Evolutionary conservation across 1,139 yeast genomes (phyloP), one percentile per base, ranked within the genome.

Genomic region (Torulaspora pretoriensis): DNA sequence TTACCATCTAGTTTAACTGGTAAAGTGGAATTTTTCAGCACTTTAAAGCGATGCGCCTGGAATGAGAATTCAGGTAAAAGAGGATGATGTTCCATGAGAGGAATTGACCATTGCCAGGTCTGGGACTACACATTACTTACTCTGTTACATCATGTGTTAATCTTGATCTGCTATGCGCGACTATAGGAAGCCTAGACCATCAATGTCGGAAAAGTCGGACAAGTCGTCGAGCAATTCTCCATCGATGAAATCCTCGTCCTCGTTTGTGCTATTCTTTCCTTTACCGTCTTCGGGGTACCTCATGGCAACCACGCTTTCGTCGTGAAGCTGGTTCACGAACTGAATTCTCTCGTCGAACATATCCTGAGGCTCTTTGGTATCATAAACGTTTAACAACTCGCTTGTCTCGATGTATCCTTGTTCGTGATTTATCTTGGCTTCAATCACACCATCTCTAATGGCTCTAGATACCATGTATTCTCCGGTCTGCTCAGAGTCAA

Each of bases 391-490:
- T 58, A 81, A 70, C 45, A 88, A 73, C 65, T 90, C 97, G 56
- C 81, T 83, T 30, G 95, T 84, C 69, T 89, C 92, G 87, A 94
- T 89, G 64, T 72, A 90, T 1, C 97, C 97, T 54, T 80, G 75
- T 64, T 87, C 89, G 68, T 90, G 97, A 63, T 92, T 87, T 55
- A 94, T 84, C 43, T 81, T 80, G 3, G 98, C 98, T 61, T 92
- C 98, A 65, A 94, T 88, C 42, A 94, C 98, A 45, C 96, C 97
- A 65, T 94, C 99, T 61, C 96, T 81, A 50, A 94, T 92, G 28
- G 97, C 95, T 70, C 94, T 92, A 31, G 96, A 87, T 28, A 92
- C 96, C 64, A 92, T 90, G 65, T 92, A 94, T 69, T 94, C 99
- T 1, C 97, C 95, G 57, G 90, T 83, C 63, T 92, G 92, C 69